Evolutionary conservation across 805 yeast species (phyloP).

Genomic region (Candida tallmaniae): DNA sequence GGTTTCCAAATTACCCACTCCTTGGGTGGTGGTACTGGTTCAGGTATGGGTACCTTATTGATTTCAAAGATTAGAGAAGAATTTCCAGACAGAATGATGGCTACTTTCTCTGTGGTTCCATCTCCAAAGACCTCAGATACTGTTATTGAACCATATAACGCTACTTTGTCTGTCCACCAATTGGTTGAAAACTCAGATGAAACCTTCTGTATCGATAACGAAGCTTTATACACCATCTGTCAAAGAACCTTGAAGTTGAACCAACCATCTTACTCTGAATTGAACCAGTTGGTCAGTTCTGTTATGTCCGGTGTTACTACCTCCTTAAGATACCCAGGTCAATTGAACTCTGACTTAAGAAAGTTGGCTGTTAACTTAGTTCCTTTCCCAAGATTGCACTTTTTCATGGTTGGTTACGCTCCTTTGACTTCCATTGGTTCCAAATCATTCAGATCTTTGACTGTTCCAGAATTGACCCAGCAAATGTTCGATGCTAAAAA

Average conservation of each 20-base stretch:
- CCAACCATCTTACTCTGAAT: slow-evolving; percentile 74
- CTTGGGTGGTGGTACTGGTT: slow-evolving; percentile 83
- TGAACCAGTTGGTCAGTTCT: slow-evolving; percentile 78
- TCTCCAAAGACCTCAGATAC: slow-evolving; percentile 90
- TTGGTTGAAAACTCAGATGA: slow-evolving; percentile 88
- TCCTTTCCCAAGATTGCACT: slow-evolving; percentile 93
- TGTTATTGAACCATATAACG: slow-evolving; percentile 93
- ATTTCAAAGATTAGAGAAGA: slow-evolving; percentile 86
- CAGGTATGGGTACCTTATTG: slow-evolving; percentile 91
- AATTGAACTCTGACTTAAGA: slow-evolving; percentile 87
- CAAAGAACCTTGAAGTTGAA: slow-evolving; percentile 77
- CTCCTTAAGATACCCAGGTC: slow-evolving; percentile 91
- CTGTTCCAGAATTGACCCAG: slow-evolving; percentile 89
- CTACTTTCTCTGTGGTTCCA: slow-evolving; percentile 90
- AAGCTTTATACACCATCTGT: slow-evolving; percentile 87
- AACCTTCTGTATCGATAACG: slow-evolving; percentile 93
- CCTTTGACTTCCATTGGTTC: slow-evolving; percentile 82
- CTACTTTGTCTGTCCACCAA: slow-evolving; percentile 86
- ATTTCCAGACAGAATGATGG: slow-evolving; percentile 94
- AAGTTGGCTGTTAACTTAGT: slow-evolving; percentile 91
- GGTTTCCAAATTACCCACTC: slow-evolving; percentile 80
- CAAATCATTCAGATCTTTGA: slow-evolving; percentile 74
- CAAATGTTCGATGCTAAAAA: slow-evolving; percentile 89
- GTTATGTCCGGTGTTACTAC: slow-evolving; percentile 97
- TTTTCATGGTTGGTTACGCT: slow-evolving; percentile 93